Conservation (phyloP, 768 basidiomycete genomes). For the Rossbeevera mucosa region DNA sequence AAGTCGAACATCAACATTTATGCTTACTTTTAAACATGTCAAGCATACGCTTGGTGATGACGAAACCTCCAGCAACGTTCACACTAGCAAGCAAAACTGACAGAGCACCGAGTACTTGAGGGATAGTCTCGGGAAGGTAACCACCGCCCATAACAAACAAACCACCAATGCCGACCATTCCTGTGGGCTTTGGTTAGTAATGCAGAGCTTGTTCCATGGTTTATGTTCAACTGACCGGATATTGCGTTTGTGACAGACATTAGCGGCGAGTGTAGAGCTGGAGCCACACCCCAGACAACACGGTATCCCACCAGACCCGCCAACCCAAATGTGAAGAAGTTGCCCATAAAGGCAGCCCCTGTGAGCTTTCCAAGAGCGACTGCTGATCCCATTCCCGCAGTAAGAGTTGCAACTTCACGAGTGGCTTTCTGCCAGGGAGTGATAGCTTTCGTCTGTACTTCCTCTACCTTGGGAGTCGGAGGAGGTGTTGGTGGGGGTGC, state of each 20-base stretch:
- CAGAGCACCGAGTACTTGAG: constrained; percentile 73
- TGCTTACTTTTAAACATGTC: constrained; percentile 84
- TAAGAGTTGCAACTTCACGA: constrained; percentile 68
- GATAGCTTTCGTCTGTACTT: constrained; percentile 48
- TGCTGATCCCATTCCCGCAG: constrained; percentile 69
- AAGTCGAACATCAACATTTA: neutral
- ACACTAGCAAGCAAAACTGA: constrained; percentile 86
- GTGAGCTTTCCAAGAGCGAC: constrained; percentile 77
- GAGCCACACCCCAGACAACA: constrained; percentile 86
- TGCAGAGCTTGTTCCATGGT: constrained; percentile 6
- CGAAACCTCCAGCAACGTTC: constrained; percentile 85
- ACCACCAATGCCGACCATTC: constrained; percentile 79
- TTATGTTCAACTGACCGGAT: constrained; percentile 49
- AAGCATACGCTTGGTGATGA: constrained; percentile 88
- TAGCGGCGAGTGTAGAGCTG: constrained; percentile 82
- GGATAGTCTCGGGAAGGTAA: constrained; percentile 73
- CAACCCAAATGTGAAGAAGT: constrained; percentile 84
- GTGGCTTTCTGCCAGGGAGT: constrained; percentile 84
- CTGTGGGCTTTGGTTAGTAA: constrained; percentile 23
- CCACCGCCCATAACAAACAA: constrained; percentile 91
- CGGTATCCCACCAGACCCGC: constrained; percentile 84
- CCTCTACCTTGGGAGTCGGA: constrained; percentile 45
- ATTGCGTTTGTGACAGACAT: constrained; percentile 92
- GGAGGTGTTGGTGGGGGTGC: constrained; percentile 59
- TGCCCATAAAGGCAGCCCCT: constrained; percentile 80